phyloP scores from a whole-genome alignment of 768 basidiomycete genomes.

The Suillus alpinus region DNA sequence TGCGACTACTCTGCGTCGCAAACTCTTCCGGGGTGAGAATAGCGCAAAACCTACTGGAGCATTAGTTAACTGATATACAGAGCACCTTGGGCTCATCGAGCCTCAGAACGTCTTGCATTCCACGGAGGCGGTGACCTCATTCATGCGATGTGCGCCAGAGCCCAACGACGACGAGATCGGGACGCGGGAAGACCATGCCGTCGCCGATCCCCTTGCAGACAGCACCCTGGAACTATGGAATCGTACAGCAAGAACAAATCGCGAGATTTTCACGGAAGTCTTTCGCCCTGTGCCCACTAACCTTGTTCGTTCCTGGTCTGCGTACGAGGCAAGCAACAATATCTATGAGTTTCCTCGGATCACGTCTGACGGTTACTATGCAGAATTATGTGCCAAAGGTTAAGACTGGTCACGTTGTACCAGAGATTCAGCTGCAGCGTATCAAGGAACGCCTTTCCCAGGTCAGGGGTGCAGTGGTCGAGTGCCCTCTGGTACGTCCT shows the following conservation, averaged over 20 bases:
- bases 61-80: slow-evolving; percentile 35
- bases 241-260: slow-evolving; percentile 72
- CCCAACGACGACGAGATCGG: slow-evolving; percentile 66
- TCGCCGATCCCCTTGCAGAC: slow-evolving; percentile 79
- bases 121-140: slow-evolving; percentile 42
- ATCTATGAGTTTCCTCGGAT: slow-evolving; percentile 1
- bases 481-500: slow-evolving; percentile 62
- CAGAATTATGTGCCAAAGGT: slow-evolving; percentile 75
- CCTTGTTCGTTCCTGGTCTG: slow-evolving; percentile 71
- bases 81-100: slow-evolving; percentile 82
- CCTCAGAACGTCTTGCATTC: slow-evolving; percentile 54
- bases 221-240: slow-evolving; percentile 58
- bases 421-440: slow-evolving; percentile 59
- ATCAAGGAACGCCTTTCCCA: slow-evolving; percentile 74
- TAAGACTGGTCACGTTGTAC: slow-evolving; percentile 78
- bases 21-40: slow-evolving; percentile 71
- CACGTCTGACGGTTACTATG: slow-evolving; percentile 1
- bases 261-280: slow-evolving; percentile 81
- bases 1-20: slow-evolving; percentile 79
- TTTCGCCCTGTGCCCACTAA: slow-evolving; percentile 89
- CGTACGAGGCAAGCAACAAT: slow-evolving; percentile 60
- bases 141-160: slow-evolving; percentile 79
- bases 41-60: slow-evolving; percentile 7
- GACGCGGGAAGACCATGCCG: slow-evolving; percentile 55
- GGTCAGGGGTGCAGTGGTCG: slow-evolving; percentile 72